phyloP scores from a whole-genome alignment of 1,284 basidiomycete genomes.

The Cystobasidiaceae sp. region DNA sequence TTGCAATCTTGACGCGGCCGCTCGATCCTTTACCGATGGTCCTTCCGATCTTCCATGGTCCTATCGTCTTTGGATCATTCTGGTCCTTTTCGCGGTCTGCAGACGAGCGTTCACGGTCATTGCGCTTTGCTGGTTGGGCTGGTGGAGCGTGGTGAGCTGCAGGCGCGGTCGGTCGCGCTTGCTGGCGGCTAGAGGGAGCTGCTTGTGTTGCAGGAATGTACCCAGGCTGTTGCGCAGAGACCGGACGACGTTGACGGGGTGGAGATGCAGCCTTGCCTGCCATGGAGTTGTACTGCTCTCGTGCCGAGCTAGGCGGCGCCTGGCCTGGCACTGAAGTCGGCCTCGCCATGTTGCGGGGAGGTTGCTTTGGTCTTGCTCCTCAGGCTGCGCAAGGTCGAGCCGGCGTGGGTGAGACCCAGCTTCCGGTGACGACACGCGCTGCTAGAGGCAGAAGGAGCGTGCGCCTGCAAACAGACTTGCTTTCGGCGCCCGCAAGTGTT shows the following conservation, averaged over 20 bases:
- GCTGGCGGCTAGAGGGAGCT: conserved; percentile 16
- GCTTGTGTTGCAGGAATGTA: conserved; percentile 4
- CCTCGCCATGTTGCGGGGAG: conserved; percentile 26
- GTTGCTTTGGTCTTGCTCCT: too few species aligned
- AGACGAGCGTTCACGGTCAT: conserved; percentile 27
- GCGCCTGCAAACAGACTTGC: too few species aligned
- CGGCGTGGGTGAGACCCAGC: too few species aligned
- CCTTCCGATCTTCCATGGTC: conserved; percentile 87
- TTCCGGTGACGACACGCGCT: too few species aligned
- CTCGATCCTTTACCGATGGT: conserved; percentile 87
- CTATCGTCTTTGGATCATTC: conserved; percentile 58
- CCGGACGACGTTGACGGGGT: conserved; percentile 22
- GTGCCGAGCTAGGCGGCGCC: not conserved
- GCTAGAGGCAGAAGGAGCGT: too few species aligned
- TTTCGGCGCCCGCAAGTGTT: not conserved
- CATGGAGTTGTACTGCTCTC: conserved; percentile 1
- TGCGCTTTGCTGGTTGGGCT: conserved; percentile 5
- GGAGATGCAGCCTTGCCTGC: conserved; percentile 18
- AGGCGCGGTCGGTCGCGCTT: conserved; percentile 15
- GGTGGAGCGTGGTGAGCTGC: not conserved
- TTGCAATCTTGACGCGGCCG: conserved; percentile 84
- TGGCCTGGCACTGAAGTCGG: conserved; percentile 13
- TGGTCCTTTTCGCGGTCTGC: conserved; percentile 38
- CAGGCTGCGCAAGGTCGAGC: too few species aligned
- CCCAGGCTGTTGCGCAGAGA: conserved; percentile 5